Base-by-base conservation (phyloP, 768 basidiomycete species). In the Lactarius tabidus region DNA sequence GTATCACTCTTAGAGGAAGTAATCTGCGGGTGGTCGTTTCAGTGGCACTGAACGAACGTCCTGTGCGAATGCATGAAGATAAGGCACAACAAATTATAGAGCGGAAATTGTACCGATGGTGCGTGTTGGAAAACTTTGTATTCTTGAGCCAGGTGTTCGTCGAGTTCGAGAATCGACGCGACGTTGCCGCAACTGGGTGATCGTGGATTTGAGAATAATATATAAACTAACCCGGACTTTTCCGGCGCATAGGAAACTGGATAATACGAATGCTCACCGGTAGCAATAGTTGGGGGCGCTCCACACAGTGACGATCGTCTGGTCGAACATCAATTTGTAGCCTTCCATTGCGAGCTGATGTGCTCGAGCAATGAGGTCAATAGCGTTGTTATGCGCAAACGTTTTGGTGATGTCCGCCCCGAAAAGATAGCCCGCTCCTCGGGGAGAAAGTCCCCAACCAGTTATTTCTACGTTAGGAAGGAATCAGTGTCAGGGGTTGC, bases 271-370 rank as follows among this genome's bases (percentile, higher is more conserved):
- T 87, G 67, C 71, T 58, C 7, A 96, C 91, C 95, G 82, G 77
- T 98, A 98, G 77, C 96, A 98, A 75, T 98, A 98, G 77, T 98
- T 98, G 17, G 95, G 96, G 3, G 95, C 95, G 71, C 91, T 93
- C 95, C 96, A 98, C 45, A 98, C 95, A 9, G 96, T 98, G 36
- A 98, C 96, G 70, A 98, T 95, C 52, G 86, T 88, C 59, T 85
- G 80, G 76, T 98, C 95, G 72, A 97, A 97, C 95, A 98, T 96
- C 75, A 94, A 83, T 78, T 97, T 98, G 78, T 85, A 97, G 26
- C 95, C 95, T 77, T 97, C 95, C 93, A 96, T 96, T 1, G 93
- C 96, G 38, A 98, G 87, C 74, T 99, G 96, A 79, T 99, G 96
- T 18, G 96, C 96, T 55, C 96, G 82, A 20, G 96, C 96, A 73